Conservation (phyloP, 345 rosid genomes). For the Camelina hispida region DNA sequence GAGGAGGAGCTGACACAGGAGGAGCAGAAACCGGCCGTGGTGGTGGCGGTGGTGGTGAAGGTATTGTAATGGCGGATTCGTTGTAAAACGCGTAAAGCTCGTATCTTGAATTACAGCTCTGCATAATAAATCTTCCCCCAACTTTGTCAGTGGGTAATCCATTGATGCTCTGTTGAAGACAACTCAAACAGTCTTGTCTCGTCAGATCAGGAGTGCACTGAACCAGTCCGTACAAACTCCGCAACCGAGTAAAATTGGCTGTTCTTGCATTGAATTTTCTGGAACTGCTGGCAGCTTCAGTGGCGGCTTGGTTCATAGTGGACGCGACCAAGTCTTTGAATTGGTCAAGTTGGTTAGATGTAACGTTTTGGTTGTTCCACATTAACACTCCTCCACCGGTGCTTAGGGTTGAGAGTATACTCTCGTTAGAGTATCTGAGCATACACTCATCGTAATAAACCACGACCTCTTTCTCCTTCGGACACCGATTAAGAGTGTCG, state of each 20-base stretch:
- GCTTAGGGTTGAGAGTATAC: too few relatives aligned
- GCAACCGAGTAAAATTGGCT: neutral
- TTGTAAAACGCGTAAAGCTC: conserved; percentile 43
- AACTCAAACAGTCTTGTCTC: conserved; percentile 15
- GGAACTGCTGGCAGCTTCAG: neutral
- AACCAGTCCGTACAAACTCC: conserved; percentile 40
- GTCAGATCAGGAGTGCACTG: conserved; percentile 62
- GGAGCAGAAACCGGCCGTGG: conserved; percentile 8
- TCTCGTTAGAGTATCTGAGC: too few relatives aligned
- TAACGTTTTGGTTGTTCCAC: too few relatives aligned
- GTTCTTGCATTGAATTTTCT: conserved; percentile 39
- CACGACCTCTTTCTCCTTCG: conserved; percentile 4
- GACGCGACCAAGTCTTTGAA: too few relatives aligned
- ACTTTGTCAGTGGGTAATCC: neutral
- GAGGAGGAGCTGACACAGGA: conserved; percentile 22
- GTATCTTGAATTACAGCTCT: conserved; percentile 47
- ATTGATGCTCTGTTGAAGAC: conserved; percentile 24
- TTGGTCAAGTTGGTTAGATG: too few relatives aligned
- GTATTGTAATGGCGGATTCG: neutral
- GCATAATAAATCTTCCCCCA: conserved; percentile 40
- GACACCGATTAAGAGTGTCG: conserved; percentile 13
- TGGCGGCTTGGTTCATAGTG: neutral
- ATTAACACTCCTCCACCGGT: too few relatives aligned
- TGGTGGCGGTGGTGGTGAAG: neutral
- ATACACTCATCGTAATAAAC: conserved; percentile 36